Conservation (phyloP, 495 filamentous ascomycete species). For the Penicillium salamii region DNA sequence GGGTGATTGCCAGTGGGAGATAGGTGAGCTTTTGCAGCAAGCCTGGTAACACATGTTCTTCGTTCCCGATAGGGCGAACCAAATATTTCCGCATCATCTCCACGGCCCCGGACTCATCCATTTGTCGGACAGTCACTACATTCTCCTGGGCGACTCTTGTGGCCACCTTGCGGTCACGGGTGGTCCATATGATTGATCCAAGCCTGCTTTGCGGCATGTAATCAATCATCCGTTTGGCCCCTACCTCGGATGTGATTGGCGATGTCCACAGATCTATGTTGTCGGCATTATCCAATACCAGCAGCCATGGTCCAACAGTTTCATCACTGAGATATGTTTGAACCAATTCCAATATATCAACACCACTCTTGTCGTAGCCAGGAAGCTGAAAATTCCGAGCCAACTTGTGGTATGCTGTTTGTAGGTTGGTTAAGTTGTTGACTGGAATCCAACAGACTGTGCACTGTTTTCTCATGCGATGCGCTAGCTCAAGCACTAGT, state of each 20-base stretch:
- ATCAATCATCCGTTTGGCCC: background rate
- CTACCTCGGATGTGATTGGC: background rate
- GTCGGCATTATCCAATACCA: slow-evolving; percentile 4
- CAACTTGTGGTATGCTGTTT: slow-evolving; percentile 42
- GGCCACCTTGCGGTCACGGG: background rate
- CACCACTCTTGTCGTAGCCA: slow-evolving; percentile 11
- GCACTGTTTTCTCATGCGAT: slow-evolving; percentile 37
- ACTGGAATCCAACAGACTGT: slow-evolving; percentile 50
- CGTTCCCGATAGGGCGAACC: background rate
- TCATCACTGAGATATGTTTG: slow-evolving; percentile 1
- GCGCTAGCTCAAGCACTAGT: slow-evolving; percentile 46
- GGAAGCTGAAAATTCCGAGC: slow-evolving; percentile 22
- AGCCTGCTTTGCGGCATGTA: background rate
- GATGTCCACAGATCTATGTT: background rate
- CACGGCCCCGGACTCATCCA: background rate
- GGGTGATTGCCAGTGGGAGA: slow-evolving; percentile 33
- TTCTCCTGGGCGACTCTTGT: background rate
- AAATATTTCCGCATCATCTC: background rate
- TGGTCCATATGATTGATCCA: background rate
- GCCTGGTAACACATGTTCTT: background rate
- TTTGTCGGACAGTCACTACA: background rate
- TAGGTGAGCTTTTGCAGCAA: slow-evolving; percentile 19
- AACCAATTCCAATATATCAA: slow-evolving; percentile 13
- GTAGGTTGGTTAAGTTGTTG: slow-evolving; percentile 32
- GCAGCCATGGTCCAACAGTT: background rate